Percentiles rank a stretch among this genome's conserved stretches.
These are phyloP conservation scores for Pythium utonaiense DNA, from an alignment of 352 stramenopile genomes.

Conservation along the genomic window DNA sequence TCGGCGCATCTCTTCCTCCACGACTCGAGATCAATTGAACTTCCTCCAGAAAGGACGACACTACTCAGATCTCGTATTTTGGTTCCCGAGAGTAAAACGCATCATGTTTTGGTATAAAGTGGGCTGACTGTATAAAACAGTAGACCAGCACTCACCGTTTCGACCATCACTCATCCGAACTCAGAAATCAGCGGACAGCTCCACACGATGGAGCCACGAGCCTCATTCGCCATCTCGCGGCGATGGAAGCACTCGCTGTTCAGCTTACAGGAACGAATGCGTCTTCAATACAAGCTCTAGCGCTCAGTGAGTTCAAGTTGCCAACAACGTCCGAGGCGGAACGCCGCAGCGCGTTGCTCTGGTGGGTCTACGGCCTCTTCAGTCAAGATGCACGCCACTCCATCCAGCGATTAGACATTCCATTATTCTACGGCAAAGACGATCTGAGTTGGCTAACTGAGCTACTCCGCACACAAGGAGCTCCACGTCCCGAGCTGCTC, in stretches of 20 bases:
- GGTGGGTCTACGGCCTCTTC: slow-evolving; percentile 4
- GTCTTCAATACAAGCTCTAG: background rate
- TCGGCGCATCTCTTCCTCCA: too few species aligned
- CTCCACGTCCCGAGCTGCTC: background rate
- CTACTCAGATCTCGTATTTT: too few species aligned
- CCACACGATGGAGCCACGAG: too few species aligned
- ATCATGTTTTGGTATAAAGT: too few species aligned
- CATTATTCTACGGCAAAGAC: background rate
- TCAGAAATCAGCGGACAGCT: too few species aligned
- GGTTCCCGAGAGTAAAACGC: too few species aligned
- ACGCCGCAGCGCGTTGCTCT: background rate
- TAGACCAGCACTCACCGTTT: too few species aligned
- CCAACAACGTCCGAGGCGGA: background rate
- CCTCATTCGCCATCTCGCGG: too few species aligned
- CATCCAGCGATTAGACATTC: background rate
- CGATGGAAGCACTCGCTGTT: background rate
- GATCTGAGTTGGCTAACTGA: background rate
- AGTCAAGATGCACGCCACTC: slow-evolving; percentile 1
- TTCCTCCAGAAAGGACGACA: too few species aligned
- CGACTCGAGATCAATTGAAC: too few species aligned
- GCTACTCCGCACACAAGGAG: background rate
- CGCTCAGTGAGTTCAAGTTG: background rate
- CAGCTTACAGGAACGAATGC: background rate
- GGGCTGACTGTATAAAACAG: too few species aligned
- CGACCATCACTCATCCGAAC: too few species aligned